Evolutionary conservation across 768 basidiomycete species (phyloP).

Genomic region (Leccinum disarticulatum): DNA sequence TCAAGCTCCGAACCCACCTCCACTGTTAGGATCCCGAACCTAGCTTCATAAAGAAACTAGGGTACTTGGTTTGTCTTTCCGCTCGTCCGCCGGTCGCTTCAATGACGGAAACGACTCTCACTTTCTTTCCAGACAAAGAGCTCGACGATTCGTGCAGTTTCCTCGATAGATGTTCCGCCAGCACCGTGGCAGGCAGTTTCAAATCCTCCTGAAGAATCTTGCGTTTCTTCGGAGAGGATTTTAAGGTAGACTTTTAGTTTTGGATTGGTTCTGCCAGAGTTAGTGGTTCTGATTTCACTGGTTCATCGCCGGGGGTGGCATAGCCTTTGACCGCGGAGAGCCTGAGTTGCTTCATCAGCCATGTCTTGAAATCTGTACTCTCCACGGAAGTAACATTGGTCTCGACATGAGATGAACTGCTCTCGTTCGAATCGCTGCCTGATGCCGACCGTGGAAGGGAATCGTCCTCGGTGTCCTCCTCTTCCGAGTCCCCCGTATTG

Average conservation of each 20-base stretch:
- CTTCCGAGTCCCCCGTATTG: too few species aligned
- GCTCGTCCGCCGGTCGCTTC: constrained; percentile 70
- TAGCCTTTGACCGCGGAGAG: constrained; percentile 51
- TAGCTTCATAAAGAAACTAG: constrained; percentile 96
- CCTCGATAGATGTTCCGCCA: constrained; percentile 46
- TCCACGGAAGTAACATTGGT: constrained; percentile 29
- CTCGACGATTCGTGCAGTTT: constrained; percentile 1
- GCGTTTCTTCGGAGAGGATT: constrained; percentile 44
- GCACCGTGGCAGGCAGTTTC: constrained; percentile 62
- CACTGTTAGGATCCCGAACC: constrained; percentile 82
- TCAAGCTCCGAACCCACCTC: constrained; percentile 51
- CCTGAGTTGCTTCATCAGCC: constrained; percentile 87
- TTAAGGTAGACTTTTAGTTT: constrained; percentile 6
- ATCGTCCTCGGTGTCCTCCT: constrained; percentile 47
- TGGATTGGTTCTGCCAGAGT: constrained; percentile 13
- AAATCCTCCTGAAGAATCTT: constrained; percentile 53
- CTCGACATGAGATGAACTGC: constrained; percentile 15
- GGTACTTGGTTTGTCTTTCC: constrained; percentile 99
- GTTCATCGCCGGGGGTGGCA: constrained; percentile 11
- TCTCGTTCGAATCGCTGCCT: constrained; percentile 19
- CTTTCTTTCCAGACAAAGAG: constrained; percentile 21
- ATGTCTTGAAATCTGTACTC: constrained; percentile 75
- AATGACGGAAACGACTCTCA: constrained; percentile 54
- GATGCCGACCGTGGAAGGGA: constrained; percentile 15
- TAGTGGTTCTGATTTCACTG: too few species aligned